Percentiles rank a stretch among this genome's conserved stretches.
phyloP scores from a whole-genome alignment of 208 protist genomes.

The Crithidia thermophila region DNA sequence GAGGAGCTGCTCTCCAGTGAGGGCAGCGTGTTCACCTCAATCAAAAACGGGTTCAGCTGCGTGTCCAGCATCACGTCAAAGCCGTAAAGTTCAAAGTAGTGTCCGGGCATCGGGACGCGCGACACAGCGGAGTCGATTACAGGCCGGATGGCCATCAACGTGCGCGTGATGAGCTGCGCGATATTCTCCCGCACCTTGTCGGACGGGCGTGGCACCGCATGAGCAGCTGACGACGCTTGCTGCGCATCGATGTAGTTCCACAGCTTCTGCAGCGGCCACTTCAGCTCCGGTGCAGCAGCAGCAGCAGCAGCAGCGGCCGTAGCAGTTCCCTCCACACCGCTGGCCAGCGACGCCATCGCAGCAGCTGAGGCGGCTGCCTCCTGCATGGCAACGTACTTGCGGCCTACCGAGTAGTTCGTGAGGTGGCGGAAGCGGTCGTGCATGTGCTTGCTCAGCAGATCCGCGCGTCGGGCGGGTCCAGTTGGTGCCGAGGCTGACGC shows the following conservation, averaged over 20 bases:
- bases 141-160: slow-evolving; percentile 61
- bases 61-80: slow-evolving; percentile 92
- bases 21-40: slow-evolving; percentile 94
- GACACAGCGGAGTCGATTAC: slow-evolving; percentile 30
- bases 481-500: neutral
- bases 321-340: neutral
- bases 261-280: slow-evolving; percentile 70
- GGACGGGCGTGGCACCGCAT: slow-evolving; percentile 24
- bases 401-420: slow-evolving; percentile 93
- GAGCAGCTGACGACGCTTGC: neutral
- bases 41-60: slow-evolving; percentile 69
- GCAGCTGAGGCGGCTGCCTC: neutral
- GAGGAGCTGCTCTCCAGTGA: slow-evolving; percentile 87
- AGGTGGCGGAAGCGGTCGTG: slow-evolving; percentile 82
- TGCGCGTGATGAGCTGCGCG: slow-evolving; percentile 70
- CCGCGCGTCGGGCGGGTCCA: neutral
- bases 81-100: slow-evolving; percentile 92
- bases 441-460: neutral
- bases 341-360: neutral
- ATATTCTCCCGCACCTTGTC: slow-evolving; percentile 61
- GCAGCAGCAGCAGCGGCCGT: neutral
- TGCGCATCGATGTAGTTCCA: slow-evolving; percentile 58
- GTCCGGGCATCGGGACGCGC: slow-evolving; percentile 33
- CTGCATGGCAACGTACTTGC: slow-evolving; percentile 38
- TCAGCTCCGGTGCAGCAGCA: slow-evolving; percentile 41